These are phyloP conservation scores for Symbiodinium pilosum DNA, from an alignment of 73 alveolate species.

Conservation along the genomic window DNA sequence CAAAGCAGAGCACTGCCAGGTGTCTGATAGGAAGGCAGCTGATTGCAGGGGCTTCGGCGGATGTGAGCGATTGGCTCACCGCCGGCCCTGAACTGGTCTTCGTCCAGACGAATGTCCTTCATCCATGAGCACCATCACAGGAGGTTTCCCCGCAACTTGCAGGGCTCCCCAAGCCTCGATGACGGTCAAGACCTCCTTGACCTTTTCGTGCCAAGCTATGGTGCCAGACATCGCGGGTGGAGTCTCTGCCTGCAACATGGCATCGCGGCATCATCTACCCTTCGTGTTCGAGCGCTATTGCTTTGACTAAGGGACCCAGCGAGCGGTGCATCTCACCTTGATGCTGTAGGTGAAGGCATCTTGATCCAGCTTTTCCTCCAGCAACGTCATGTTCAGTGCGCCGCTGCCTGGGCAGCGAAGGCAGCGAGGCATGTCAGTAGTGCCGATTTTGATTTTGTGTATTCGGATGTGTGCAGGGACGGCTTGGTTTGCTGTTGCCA, in stretches of 20 bases:
- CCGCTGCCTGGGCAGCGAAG: conserved; percentile 5
- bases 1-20: background rate
- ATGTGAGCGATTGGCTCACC: conserved; percentile 62
- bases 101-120: conserved; percentile 88
- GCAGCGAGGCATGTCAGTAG: background rate
- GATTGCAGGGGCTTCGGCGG: background rate
- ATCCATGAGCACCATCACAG: too few species aligned
- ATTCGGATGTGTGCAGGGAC: background rate
- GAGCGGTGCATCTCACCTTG: conserved; percentile 9
- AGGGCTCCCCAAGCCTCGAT: conserved; percentile 89
- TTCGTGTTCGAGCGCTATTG: background rate
- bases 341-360: conserved; percentile 62
- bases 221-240: background rate
- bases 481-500: background rate
- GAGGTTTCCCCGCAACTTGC: background rate
- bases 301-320: too few species aligned
- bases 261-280: background rate
- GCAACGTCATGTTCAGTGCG: conserved; percentile 13
- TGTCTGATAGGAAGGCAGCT: background rate
- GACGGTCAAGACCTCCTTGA: conserved; percentile 45
- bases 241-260: conserved; percentile 20
- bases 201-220: conserved; percentile 56
- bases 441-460: background rate
- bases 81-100: conserved; percentile 17
- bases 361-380: conserved; percentile 17